Percentiles rank a stretch among this genome's conserved stretches.
These are phyloP conservation scores for Neurospora sp. DNA, from an alignment of 495 filamentous ascomycete species.

Conservation along the genomic window DNA sequence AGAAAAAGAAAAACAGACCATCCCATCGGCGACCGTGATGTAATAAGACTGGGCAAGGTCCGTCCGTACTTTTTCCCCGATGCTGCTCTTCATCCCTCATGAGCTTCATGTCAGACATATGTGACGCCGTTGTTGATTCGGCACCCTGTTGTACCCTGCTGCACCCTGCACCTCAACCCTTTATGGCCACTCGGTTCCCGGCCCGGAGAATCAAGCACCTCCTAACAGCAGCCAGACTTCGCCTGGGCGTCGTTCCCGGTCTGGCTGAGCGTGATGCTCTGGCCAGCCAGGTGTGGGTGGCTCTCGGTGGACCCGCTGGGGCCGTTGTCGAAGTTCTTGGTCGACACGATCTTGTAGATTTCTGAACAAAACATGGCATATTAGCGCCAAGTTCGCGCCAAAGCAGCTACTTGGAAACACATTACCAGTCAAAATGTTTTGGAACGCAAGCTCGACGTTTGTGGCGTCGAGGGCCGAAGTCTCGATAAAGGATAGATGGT, in stretches of 20 bases:
- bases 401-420: constrained; percentile 1
- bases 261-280: constrained; percentile 74
- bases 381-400: neutral
- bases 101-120: constrained; percentile 30
- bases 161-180: neutral
- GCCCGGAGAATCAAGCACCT: constrained; percentile 9
- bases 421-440: constrained; percentile 96
- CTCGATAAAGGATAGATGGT: constrained; percentile 96
- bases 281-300: constrained; percentile 64
- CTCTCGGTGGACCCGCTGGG: constrained; percentile 45
- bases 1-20: constrained; percentile 18
- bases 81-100: constrained; percentile 13
- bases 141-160: constrained; percentile 15
- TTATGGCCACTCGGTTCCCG: constrained; percentile 21
- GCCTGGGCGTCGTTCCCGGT: constrained; percentile 50
- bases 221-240: constrained; percentile 83
- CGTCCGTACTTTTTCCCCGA: constrained; percentile 19
- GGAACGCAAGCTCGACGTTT: constrained; percentile 99
- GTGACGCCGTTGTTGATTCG: constrained; percentile 39
- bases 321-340: constrained; percentile 81
- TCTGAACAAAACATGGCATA: constrained; percentile 42
- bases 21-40: constrained; percentile 16
- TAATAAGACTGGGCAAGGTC: constrained; percentile 28
- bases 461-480: constrained; percentile 97
- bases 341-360: constrained; percentile 98